A percentile compares a stretch with the other conserved stretches of the same genome.
Evolutionary conservation across 2,329 filamentous ascomycete genomes (phyloP).

Genomic region (Myriosclerotinia scirpicola): DNA sequence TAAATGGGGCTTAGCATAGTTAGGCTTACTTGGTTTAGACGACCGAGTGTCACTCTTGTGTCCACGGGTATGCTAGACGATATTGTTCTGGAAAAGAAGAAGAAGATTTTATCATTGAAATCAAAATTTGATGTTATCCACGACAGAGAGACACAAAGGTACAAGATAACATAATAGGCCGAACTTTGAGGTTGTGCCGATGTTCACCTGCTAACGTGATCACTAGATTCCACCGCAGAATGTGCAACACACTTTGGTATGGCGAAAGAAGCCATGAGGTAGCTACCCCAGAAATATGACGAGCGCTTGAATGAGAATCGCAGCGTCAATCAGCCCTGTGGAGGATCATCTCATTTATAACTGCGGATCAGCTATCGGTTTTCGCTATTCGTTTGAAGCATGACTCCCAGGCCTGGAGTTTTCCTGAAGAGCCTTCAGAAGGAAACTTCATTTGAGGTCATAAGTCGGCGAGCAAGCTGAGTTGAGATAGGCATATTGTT

Average conservation of each 20-base stretch:
- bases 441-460: not conserved
- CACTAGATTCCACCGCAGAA: too few relatives aligned
- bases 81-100: not conserved
- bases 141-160: too few relatives aligned
- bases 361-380: not conserved
- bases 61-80: not conserved
- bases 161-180: too few relatives aligned
- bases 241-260: not conserved
- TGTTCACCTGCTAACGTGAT: not conserved
- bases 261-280: not conserved
- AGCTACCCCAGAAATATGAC: not conserved
- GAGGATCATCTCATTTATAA: not conserved
- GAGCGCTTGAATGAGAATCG: not conserved
- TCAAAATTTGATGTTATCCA: not conserved
- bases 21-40: not conserved
- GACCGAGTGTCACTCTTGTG: too few relatives aligned
- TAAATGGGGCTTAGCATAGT: not conserved
- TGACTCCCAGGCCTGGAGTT: not conserved
- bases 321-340: not conserved
- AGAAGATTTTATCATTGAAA: not conserved
- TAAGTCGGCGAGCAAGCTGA: not conserved
- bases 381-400: not conserved
- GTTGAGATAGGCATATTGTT: not conserved
- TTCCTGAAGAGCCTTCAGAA: not conserved
- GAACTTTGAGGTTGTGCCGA: not conserved